Evolutionary conservation across 441 rosid species (phyloP).

Genomic region (Rhodomyrtus psidioides): DNA sequence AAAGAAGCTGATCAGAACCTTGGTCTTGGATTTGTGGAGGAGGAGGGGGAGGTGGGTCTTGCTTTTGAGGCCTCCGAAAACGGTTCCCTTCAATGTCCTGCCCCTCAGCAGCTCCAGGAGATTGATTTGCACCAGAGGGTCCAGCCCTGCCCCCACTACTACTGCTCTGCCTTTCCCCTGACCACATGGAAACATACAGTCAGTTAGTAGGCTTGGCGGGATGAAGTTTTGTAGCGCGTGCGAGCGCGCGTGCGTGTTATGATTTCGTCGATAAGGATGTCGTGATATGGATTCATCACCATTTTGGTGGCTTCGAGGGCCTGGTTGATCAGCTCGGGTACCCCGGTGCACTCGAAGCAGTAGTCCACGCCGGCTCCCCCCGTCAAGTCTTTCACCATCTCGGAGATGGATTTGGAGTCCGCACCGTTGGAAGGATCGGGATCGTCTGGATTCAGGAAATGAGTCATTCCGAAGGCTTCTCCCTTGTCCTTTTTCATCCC

Average conservation of each 20-base stretch:
- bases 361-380: slow-evolving; percentile 33
- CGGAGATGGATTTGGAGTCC: slow-evolving; percentile 12
- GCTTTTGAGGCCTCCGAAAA: slow-evolving; percentile 39
- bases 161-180: slow-evolving; percentile 9
- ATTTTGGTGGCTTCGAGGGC: slow-evolving; percentile 28
- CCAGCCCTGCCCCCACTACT: slow-evolving; percentile 7
- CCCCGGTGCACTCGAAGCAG: slow-evolving; percentile 37
- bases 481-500: slow-evolving; percentile 25
- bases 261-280: too few relatives aligned
- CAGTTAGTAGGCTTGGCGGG: background rate
- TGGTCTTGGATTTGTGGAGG: slow-evolving; percentile 24
- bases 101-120: background rate
- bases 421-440: background rate
- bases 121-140: background rate
- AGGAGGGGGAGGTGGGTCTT: slow-evolving; percentile 28
- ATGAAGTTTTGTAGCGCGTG: too few relatives aligned
- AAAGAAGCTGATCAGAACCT: slow-evolving; percentile 5
- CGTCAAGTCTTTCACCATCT: slow-evolving; percentile 23
- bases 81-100: slow-evolving; percentile 29
- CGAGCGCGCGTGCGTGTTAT: background rate
- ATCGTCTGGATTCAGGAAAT: slow-evolving; percentile 29
- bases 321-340: slow-evolving; percentile 10
- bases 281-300: slow-evolving; percentile 5
- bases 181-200: background rate
- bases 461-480: slow-evolving; percentile 34